Base-by-base conservation (phyloP, 2,329 filamentous ascomycete genomes). In the Cladosporium sp. region DNA sequence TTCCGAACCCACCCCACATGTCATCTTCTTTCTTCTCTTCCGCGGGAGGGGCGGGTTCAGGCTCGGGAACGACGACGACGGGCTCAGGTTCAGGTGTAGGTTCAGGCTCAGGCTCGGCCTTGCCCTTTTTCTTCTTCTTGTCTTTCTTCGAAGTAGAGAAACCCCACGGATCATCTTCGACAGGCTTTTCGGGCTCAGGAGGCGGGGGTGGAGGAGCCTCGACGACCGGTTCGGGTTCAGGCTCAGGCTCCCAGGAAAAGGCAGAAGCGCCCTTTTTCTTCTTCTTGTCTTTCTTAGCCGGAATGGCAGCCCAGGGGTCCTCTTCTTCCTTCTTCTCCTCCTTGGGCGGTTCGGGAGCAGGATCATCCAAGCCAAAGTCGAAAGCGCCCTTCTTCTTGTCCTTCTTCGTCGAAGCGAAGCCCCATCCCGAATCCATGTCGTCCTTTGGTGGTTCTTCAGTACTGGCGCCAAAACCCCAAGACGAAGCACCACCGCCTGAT, bases 61-160 rank as follows among this genome's bases (percentile, higher is more conserved):
- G 69, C 43, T 69, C 68, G 4, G 58, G 55, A 3, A 57, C 52
- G 3, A 56, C 56, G 32, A 59, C 52, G 8, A 61, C 59, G 29
- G 69, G 66, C 40, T 66, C 67, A 3, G 68, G 65, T 36, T 66
- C 67, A 20, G 69, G 67, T 38, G 65, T 67, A 3, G 68, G 65
- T 36, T 66, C 67, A 1, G 68, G 65, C 20, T 64, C 64, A 12
- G 60, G 58, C 27, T 62, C 61, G 17, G 61, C 53, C 34, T 60
- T 56, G 52, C 69, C 69, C 54, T 64, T 63, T 53, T 70, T 70
- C 43, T 72, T 72, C 58, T 73, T 72, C 58, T 75, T 72, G 52
- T 73, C 72, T 56, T 74, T 72, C 53, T 61, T 62, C 4, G 51
- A 50, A 17, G 56, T 54, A 27, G 36, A 59, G 51, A 65, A 65